Conservation (phyloP, 2,329 filamentous ascomycete species). For the Phyllosticta ampelicida region DNA sequence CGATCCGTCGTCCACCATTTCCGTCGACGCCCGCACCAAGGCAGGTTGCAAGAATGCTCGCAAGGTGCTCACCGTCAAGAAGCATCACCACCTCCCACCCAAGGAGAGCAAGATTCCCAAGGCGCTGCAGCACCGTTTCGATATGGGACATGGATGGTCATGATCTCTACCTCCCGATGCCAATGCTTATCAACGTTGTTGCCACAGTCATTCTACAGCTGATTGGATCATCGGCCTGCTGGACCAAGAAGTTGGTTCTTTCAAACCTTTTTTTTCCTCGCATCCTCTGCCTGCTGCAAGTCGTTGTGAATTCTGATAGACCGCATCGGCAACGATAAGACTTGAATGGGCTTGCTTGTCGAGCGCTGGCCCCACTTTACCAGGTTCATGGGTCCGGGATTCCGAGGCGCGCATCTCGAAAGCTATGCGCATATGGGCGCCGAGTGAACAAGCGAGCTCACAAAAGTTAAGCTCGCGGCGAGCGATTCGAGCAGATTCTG, state of each 20-base stretch:
- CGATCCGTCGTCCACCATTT: conserved; percentile 42
- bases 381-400: conserved; percentile 34
- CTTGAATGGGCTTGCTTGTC: neutral
- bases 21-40: conserved; percentile 48
- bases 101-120: conserved; percentile 28
- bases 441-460: neutral
- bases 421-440: neutral
- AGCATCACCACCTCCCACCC: conserved; percentile 36
- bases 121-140: conserved; percentile 27
- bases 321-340: neutral
- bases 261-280: neutral
- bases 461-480: neutral
- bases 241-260: neutral
- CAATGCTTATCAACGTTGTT: neutral
- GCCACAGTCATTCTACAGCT: neutral
- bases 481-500: neutral
- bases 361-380: neutral
- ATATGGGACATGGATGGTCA: conserved; percentile 26
- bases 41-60: conserved; percentile 22
- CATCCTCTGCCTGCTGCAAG: neutral
- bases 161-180: neutral
- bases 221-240: neutral
- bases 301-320: neutral
- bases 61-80: conserved; percentile 29
- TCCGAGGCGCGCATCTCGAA: conserved; percentile 17